Percentiles rank a stretch among this genome's conserved stretches.
These are phyloP conservation scores for Nicotiana paniculata DNA, from an alignment of 257 asterid species.

Conservation along the genomic window DNA sequence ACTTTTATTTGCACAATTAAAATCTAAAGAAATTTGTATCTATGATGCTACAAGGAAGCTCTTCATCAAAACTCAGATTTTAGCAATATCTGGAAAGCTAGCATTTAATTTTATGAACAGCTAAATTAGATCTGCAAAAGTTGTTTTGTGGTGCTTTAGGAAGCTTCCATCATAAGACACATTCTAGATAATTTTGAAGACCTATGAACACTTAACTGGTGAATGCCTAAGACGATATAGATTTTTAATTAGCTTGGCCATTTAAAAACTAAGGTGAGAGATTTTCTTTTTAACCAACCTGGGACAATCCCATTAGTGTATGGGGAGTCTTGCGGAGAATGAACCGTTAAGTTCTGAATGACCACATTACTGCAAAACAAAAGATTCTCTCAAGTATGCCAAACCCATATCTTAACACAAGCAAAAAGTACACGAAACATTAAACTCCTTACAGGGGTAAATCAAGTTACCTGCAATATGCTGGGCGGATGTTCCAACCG, in stretches of 20 bases:
- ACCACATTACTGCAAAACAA: slow-evolving; percentile 65
- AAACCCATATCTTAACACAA: not conserved
- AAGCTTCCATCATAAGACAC: not conserved
- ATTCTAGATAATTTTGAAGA: not conserved
- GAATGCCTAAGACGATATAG: not conserved
- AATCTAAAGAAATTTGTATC: not conserved
- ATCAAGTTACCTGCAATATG: slow-evolving; percentile 76
- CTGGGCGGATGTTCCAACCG: slow-evolving; percentile 80
- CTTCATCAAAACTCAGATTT: not conserved
- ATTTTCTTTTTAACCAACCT: slow-evolving; percentile 41
- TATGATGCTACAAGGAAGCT: not conserved
- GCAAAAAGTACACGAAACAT: not conserved
- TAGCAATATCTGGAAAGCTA: not conserved
- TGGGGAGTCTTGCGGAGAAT: slow-evolving; percentile 82
- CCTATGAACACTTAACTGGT: not conserved
- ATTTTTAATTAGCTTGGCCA: not conserved
- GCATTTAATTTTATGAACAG: not conserved
- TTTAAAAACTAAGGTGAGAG: not conserved
- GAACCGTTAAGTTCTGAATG: slow-evolving; percentile 77
- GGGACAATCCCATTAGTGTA: slow-evolving; percentile 81
- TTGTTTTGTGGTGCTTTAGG: not conserved
- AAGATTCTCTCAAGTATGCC: not conserved
- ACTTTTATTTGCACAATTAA: not conserved
- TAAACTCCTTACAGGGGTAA: not conserved
- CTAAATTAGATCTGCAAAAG: not conserved